These are phyloP conservation scores for Sphaerobolus stellatus DNA, from an alignment of 1,284 basidiomycete genomes.

Conservation along the genomic window DNA sequence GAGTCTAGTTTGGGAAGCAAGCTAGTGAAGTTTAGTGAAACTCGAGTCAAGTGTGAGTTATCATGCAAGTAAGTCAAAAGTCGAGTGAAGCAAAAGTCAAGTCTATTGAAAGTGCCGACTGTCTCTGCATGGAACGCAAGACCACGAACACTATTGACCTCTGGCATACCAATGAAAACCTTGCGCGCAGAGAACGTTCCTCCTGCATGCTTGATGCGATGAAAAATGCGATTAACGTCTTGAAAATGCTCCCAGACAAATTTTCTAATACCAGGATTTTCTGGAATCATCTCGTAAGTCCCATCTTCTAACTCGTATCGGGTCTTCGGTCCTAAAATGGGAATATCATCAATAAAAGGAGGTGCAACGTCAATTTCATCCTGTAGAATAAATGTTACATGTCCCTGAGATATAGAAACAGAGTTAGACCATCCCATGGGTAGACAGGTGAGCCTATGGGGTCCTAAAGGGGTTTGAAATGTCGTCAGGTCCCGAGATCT, in stretches of 20 bases:
- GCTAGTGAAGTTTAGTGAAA: too few relatives aligned
- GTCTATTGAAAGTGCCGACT: too few relatives aligned
- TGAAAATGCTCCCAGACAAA: slow-evolving; percentile 37
- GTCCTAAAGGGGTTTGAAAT: slow-evolving; percentile 25
- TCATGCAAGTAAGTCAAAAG: too few relatives aligned
- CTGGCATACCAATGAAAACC: slow-evolving; percentile 11
- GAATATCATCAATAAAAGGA: slow-evolving; percentile 25
- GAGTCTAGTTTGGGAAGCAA: too few relatives aligned
- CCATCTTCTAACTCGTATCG: slow-evolving; percentile 10
- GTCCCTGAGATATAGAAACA: slow-evolving; percentile 35
- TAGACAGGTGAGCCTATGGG: slow-evolving; percentile 25
- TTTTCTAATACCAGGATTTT: slow-evolving; percentile 31
- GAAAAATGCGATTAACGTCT: slow-evolving; percentile 30
- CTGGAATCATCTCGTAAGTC: neutral
- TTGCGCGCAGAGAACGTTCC: slow-evolving; percentile 23
- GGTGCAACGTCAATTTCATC: slow-evolving; percentile 35
- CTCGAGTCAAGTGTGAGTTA: too few relatives aligned
- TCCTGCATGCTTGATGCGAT: slow-evolving; percentile 19
- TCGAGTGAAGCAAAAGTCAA: too few relatives aligned
- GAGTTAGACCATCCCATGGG: slow-evolving; percentile 45
- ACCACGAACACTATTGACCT: too few relatives aligned
- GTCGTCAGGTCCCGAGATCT: slow-evolving; percentile 31
- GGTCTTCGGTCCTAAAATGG: slow-evolving; percentile 6
- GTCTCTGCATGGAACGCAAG: too few relatives aligned
- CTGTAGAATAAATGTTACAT: slow-evolving; percentile 35